phyloP scores from a whole-genome alignment of 352 stramenopile species.

The Globisporangium parvum region DNA sequence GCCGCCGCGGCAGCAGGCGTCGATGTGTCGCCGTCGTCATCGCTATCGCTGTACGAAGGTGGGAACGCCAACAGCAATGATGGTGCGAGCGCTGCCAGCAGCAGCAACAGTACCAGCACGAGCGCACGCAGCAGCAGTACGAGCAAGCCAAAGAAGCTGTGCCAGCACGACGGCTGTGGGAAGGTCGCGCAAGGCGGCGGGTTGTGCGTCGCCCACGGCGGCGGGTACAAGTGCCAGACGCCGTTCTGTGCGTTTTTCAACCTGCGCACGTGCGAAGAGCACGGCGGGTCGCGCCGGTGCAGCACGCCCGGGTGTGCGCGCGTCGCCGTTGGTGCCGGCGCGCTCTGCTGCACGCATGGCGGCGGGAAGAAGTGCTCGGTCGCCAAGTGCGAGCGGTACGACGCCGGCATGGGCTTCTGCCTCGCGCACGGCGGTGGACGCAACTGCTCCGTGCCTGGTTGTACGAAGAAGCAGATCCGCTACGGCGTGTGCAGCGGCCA shows the following conservation, averaged over 20 bases:
- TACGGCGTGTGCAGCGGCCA: constrained; percentile 73
- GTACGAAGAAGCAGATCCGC: constrained; percentile 70
- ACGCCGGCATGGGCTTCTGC: constrained; percentile 60
- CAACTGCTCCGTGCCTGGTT: constrained; percentile 47
- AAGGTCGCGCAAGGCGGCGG: constrained; percentile 63
- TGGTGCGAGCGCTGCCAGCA: neutral
- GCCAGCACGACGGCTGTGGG: constrained; percentile 37
- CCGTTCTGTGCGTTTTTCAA: constrained; percentile 68
- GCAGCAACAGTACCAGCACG: neutral
- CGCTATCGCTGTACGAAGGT: neutral
- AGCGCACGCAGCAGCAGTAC: neutral
- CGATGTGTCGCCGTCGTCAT: constrained; percentile 5
- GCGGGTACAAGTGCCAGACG: constrained; percentile 65
- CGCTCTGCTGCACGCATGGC: constrained; percentile 60
- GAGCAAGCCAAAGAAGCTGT: constrained; percentile 20
- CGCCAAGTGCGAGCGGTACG: constrained; percentile 68
- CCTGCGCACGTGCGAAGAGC: constrained; percentile 63
- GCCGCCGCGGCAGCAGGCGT: neutral
- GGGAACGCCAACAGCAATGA: neutral
- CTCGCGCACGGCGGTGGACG: constrained; percentile 68
- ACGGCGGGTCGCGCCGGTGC: constrained; percentile 69
- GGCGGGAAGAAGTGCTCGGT: constrained; percentile 63
- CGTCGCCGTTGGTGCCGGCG: constrained; percentile 38
- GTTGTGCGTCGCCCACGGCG: constrained; percentile 59
- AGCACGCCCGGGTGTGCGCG: constrained; percentile 39